Percentiles rank a stretch among this genome's conserved stretches.
These are phyloP conservation scores for Cladorrhinum sp. DNA, from an alignment of 2,329 filamentous ascomycete genomes.

Conservation along the genomic window DNA sequence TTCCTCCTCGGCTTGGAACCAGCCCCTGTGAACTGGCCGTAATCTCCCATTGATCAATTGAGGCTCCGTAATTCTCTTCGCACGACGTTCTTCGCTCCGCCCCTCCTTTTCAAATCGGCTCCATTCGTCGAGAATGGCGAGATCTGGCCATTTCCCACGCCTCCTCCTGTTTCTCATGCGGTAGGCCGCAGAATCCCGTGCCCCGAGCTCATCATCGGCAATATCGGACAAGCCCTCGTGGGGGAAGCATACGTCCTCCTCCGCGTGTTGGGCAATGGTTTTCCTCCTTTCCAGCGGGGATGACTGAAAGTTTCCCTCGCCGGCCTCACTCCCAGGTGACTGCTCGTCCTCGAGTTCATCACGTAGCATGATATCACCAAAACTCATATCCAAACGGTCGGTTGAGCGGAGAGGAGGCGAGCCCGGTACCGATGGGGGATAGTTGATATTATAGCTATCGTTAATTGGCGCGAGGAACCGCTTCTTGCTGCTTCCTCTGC, in stretches of 20 bases:
- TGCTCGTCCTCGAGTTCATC: conserved; percentile 53
- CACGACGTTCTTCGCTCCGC: conserved; percentile 74
- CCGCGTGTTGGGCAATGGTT: conserved; percentile 61
- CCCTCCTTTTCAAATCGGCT: conserved; percentile 85
- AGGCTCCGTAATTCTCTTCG: conserved; percentile 91
- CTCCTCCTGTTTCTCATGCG: conserved; percentile 52
- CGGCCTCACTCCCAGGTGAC: conserved; percentile 21
- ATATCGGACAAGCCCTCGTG: conserved; percentile 75
- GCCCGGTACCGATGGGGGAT: conserved; percentile 65
- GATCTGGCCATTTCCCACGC: conserved; percentile 78
- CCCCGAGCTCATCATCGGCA: conserved; percentile 67
- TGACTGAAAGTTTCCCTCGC: conserved; percentile 32
- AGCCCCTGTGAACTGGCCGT: conserved; percentile 72
- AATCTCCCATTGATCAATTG: conserved; percentile 87
- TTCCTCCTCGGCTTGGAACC: conserved; percentile 87
- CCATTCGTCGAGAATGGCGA: conserved; percentile 84
- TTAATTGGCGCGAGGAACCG: conserved; percentile 28
- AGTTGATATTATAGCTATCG: conserved; percentile 62
- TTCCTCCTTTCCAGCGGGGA: conserved; percentile 48
- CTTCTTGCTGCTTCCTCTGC: conserved; percentile 49
- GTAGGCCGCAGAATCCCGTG: conserved; percentile 37
- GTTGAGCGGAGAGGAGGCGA: conserved; percentile 53
- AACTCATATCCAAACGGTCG: conserved; percentile 53
- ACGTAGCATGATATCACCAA: conserved; percentile 68
- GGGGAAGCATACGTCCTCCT: conserved; percentile 92